A percentile compares a stretch with the other conserved stretches of the same genome.
Evolutionary conservation across 768 basidiomycete genomes (phyloP).

Genomic region (Hirschioporus abietinus): DNA sequence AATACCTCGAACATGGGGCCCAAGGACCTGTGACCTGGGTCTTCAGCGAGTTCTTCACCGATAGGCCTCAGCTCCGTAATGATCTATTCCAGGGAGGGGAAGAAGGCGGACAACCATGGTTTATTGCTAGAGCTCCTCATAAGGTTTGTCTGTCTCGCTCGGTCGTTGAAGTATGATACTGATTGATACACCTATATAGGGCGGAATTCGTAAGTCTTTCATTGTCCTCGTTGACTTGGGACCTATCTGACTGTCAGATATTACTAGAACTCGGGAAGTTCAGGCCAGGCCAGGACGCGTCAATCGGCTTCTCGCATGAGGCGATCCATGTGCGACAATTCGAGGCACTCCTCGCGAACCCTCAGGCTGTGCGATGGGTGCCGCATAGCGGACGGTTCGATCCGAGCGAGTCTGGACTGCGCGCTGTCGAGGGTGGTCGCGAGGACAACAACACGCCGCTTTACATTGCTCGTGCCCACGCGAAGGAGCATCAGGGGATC

Average conservation of each 20-base stretch:
- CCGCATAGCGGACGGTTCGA: constrained; percentile 40
- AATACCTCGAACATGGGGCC: constrained; percentile 40
- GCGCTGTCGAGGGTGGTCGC: constrained; percentile 62
- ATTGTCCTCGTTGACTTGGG: not conserved
- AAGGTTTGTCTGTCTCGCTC: constrained; percentile 38
- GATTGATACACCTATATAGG: constrained; percentile 27
- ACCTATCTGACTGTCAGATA: not conserved
- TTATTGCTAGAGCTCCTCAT: constrained; percentile 52
- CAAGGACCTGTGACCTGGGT: constrained; percentile 56
- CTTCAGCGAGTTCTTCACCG: constrained; percentile 49
- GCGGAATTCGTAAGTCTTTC: constrained; percentile 43
- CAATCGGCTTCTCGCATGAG: constrained; percentile 55
- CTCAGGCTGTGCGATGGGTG: constrained; percentile 55
- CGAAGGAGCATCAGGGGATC: not conserved
- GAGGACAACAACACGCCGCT: constrained; percentile 57
- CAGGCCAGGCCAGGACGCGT: constrained; percentile 40
- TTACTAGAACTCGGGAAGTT: not conserved
- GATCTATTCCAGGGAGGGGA: constrained; percentile 53
- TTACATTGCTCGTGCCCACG: constrained; percentile 54
- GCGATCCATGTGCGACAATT: constrained; percentile 58
- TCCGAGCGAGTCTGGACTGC: constrained; percentile 34
- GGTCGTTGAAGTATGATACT: not conserved
- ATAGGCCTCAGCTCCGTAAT: constrained; percentile 33
- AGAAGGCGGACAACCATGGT: constrained; percentile 47
- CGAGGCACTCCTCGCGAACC: constrained; percentile 68